Percentiles rank a stretch among this genome's conserved stretches.
Evolutionary conservation across 805 yeast species (phyloP).

Genomic region (Saturnispora besseyi): DNA sequence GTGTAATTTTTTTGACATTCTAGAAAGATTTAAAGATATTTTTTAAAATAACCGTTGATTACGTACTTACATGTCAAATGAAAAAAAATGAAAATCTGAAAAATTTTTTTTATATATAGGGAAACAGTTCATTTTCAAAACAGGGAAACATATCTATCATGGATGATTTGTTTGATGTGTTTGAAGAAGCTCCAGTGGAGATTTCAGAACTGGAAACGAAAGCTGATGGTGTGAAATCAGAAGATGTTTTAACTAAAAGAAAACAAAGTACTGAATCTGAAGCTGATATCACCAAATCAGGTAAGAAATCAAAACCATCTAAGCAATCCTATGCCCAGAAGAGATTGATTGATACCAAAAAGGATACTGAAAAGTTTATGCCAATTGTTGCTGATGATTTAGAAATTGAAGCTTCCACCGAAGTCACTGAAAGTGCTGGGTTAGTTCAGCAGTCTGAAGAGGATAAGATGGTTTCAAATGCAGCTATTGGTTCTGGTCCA

Average conservation of each 20-base stretch:
- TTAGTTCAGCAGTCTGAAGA: constrained; percentile 33
- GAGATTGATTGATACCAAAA: constrained; percentile 29
- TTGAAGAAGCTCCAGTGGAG: constrained; percentile 42
- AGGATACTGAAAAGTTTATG: constrained; percentile 28
- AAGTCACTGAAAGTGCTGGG: constrained; percentile 77
- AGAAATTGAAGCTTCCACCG: constrained; percentile 83
- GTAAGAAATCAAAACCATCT: constrained; percentile 22
- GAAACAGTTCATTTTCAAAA: neutral
- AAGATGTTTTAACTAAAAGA: neutral
- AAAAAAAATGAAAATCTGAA: neutral
- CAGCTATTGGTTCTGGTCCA: constrained; percentile 2
- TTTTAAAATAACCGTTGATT: neutral
- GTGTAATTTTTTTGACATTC: no score
- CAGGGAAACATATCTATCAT: constrained; percentile 8
- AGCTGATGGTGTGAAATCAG: neutral
- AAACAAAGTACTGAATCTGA: constrained; percentile 1
- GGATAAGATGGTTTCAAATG: constrained; percentile 13
- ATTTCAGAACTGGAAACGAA: constrained; percentile 17
- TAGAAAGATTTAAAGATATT: neutral
- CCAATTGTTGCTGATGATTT: constrained; percentile 82
- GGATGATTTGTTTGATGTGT: constrained; percentile 57
- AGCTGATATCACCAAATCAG: constrained; percentile 1
- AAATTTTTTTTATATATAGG: neutral
- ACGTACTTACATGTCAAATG: neutral
- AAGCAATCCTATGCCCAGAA: constrained; percentile 19